Base-by-base conservation (phyloP, 768 basidiomycete species). In the Cantharellus anzutake region DNA sequence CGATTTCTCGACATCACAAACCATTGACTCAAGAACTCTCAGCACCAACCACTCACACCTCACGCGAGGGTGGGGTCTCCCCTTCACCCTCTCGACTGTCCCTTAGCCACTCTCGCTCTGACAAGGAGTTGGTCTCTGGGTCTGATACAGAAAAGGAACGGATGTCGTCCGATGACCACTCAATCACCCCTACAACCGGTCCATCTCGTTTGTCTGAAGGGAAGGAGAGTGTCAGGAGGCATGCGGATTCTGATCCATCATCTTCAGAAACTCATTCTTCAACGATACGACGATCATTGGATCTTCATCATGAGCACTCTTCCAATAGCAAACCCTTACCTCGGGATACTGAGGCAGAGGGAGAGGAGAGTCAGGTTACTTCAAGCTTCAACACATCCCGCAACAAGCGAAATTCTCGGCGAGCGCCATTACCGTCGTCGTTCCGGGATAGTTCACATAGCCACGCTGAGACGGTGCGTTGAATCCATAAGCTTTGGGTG, bases 141-240 rank as follows among this genome's bases (percentile, higher is more conserved):
- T 88, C 85, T 2, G 87, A 88, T 68, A 89, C 86, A 0, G 87
- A 89, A 68, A 80, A 63, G 20, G 64, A 65, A 41, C 58, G 58
- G 5, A 29, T 34, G 4, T 34, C 52, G 38, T 57, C 56, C 56
- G 56, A 57, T 42, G 56, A 57, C 40, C 42, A 7, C 41, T 57
- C 56, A 5, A 41, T 14, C 42, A 57, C 56, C 16, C 56, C 56
- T 41, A 5, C 56, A 14, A 41, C 56, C 14, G 5, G 37, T 57
- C 56, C 35, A 5, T 14, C 11, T 37, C 7, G 52, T 14, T 11
- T 11, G 7, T 11, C 11, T 37, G 14, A 7, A 55, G 52, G 7
- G 7, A 55, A 37, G 7, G 52, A 7, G 7, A 55, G 52, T 37
- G 38, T 11, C 35, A 55, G 11, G 52, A 11, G 52, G 11, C 11